Conservation (phyloP, 2,329 filamentous ascomycete species). For the Xylaria sp. region DNA sequence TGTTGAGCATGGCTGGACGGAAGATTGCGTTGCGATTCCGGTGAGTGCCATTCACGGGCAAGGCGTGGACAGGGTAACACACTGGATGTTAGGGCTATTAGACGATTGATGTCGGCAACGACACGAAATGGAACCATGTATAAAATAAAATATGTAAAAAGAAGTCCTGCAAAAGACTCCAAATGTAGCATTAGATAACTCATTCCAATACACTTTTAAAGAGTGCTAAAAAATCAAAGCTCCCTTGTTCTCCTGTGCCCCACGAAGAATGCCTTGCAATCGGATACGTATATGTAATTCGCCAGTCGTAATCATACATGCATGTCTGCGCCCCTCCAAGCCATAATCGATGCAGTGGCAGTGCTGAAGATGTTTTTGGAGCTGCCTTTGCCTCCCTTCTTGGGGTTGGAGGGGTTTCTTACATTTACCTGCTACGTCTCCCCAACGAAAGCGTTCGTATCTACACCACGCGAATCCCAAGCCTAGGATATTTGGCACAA, state of each 20-base stretch:
- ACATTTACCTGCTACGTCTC: not conserved
- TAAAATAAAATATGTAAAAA: not conserved
- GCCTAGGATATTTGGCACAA: not conserved
- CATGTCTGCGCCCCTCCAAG: not conserved
- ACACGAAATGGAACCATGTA: not conserved
- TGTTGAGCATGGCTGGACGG: conserved; percentile 60
- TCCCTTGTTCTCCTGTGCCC: not conserved
- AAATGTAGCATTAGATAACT: conserved; percentile 2
- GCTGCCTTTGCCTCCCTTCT: not conserved
- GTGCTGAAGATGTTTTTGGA: not conserved
- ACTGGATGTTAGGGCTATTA: conserved; percentile 73
- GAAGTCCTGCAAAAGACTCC: not conserved
- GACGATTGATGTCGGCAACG: conserved; percentile 47
- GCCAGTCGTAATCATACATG: not conserved
- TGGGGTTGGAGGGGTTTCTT: not conserved
- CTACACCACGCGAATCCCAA: not conserved
- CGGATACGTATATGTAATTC: not conserved
- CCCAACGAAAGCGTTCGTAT: not conserved
- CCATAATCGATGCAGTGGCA: not conserved
- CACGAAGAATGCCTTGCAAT: not conserved
- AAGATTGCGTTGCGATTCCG: conserved; percentile 74
- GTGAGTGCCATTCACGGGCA: conserved; percentile 89
- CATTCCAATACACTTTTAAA: not conserved
- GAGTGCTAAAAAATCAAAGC: not conserved
- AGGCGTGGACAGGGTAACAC: conserved; percentile 76